These are phyloP conservation scores for Magnusiomyces ingens DNA, from an alignment of 1,139 yeast genomes.

Conservation along the genomic window DNA sequence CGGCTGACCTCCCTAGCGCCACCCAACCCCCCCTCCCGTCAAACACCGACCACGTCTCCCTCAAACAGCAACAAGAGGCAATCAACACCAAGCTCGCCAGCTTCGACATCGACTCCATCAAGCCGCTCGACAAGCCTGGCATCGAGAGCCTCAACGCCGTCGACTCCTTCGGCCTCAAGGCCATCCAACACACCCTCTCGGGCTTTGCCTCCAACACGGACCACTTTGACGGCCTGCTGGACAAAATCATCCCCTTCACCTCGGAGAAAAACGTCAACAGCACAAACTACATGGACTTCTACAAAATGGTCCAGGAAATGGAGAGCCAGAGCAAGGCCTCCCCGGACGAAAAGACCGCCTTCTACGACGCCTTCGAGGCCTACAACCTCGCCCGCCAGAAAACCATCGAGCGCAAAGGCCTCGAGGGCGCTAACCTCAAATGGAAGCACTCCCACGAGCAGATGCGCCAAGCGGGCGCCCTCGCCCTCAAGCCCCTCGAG, in stretches of 20 bases:
- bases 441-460: conserved; percentile 84
- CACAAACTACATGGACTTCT: conserved; percentile 51
- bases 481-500: conserved; percentile 56
- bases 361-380: conserved; percentile 58
- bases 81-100: background rate
- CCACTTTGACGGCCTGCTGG: conserved; percentile 18
- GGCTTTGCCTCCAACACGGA: conserved; percentile 42
- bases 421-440: conserved; percentile 78
- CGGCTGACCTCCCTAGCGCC: no score
- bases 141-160: conserved; percentile 55
- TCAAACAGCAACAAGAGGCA: background rate
- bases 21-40: no score
- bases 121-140: conserved; percentile 46
- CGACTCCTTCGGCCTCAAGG: conserved; percentile 71
- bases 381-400: conserved; percentile 72
- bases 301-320: conserved; percentile 48
- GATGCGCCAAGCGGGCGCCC: conserved; percentile 37
- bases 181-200: conserved; percentile 68
- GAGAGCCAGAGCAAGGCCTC: conserved; percentile 17
- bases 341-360: conserved; percentile 47
- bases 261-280: conserved; percentile 35
- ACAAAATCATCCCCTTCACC: conserved; percentile 25
- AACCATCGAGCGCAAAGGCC: conserved; percentile 66
- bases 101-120: conserved; percentile 13
- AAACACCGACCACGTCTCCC: background rate